These are phyloP conservation scores for Paramarasmius palmivorus DNA, from an alignment of 1,284 basidiomycete species.

Conservation along the genomic window DNA sequence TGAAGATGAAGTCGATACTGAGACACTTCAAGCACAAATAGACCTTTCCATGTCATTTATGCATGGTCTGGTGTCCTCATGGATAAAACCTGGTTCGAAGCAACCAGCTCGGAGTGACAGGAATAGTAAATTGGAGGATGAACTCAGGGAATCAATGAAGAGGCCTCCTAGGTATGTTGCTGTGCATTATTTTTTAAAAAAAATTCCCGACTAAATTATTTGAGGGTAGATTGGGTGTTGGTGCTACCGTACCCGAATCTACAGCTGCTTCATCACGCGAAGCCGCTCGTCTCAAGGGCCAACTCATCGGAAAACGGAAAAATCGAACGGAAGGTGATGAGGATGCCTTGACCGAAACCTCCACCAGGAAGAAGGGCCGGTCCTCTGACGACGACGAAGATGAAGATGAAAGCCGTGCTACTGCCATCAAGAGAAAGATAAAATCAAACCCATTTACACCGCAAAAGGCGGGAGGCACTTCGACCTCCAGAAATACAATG, in stretches of 20 bases:
- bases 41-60: constrained; percentile 77
- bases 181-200: not conserved
- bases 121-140: constrained; percentile 46
- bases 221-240: constrained; percentile 62
- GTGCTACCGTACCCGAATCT: constrained; percentile 54
- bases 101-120: constrained; percentile 28
- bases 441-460: constrained; percentile 56
- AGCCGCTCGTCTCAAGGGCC: constrained; percentile 54
- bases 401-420: constrained; percentile 58
- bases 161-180: constrained; percentile 63
- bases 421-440: constrained; percentile 56
- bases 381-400: constrained; percentile 36
- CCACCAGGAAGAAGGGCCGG: constrained; percentile 18
- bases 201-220: not conserved
- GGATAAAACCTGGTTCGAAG: constrained; percentile 57
- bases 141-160: constrained; percentile 65
- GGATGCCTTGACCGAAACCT: constrained; percentile 27
- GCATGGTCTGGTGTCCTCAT: constrained; percentile 68
- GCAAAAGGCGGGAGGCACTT: constrained; percentile 11
- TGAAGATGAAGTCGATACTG: constrained; percentile 57
- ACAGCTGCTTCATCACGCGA: constrained; percentile 41
- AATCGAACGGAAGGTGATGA: constrained; percentile 39
- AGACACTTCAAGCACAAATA: constrained; percentile 71
- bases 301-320: constrained; percentile 53
- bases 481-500: not conserved